Evolutionary conservation across 495 filamentous ascomycete species (phyloP), one percentile per base, ranked within the genome.

Genomic region (Achaetomiella virescens): DNA sequence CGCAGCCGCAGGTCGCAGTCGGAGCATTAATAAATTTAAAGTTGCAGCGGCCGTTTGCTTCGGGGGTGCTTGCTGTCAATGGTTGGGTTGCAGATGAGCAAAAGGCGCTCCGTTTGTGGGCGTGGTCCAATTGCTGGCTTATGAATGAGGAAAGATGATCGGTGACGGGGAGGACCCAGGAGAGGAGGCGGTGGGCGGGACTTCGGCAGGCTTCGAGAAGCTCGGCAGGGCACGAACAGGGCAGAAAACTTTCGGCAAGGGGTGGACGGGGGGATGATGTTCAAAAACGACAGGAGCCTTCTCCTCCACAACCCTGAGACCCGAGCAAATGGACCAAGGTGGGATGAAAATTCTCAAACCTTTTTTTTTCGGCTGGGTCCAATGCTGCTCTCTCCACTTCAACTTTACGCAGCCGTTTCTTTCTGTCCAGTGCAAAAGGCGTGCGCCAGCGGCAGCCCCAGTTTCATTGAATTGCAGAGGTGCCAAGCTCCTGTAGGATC

Each of bases 161-260:
- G 18, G 3, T 56, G 53, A 54, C 33, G 47, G 35, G 12, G 15
- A 24, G 29, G 40, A 45, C 37, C 22, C 18, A 41, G 27, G 42
- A 2, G 11, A 7, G 38, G 12, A 50, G 43, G 43, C 36, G 46
- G 46, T 51, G 54, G 46, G 27, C 54, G 54, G 54, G 40, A 57
- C 54, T 57, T 50, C 54, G 54, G 54, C 38, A 50, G 47, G 48
- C 55, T 58, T 52, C 49, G 33, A 33, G 58, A 49, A 55, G 46
- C 45, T 49, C 38, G 52, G 36, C 36, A 45, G 51, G 44, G 52
- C 31, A 50, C 31, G 46, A 56, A 42, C 45, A 40, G 52, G 41
- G 42, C 29, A 47, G 20, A 15, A 38, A 51, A 42, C 29, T 38
- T 37, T 14, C 18, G 43, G 43, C 43, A 43, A 33, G 12, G 46